Evolutionary conservation across 2,329 filamentous ascomycete species (phyloP).

Genomic region (Celoporthe dispersa): DNA sequence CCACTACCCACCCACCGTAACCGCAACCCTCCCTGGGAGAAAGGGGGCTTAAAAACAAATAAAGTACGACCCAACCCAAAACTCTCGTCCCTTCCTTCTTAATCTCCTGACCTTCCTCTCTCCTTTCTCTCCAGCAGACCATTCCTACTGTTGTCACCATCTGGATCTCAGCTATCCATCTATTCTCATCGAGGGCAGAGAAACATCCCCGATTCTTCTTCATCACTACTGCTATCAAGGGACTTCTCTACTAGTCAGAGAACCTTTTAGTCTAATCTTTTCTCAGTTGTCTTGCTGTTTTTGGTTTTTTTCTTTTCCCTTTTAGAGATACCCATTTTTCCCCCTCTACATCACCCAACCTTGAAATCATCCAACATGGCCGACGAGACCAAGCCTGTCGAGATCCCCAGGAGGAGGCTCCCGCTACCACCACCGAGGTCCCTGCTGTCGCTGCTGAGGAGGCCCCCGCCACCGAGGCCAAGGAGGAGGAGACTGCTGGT

Average conservation of each 20-base stretch:
- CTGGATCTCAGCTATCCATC: constrained; percentile 15
- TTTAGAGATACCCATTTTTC: constrained; percentile 55
- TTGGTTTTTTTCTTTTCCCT: constrained; percentile 37
- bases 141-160: constrained; percentile 22
- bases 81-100: constrained; percentile 27
- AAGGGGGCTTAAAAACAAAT: constrained; percentile 26
- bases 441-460: constrained; percentile 37
- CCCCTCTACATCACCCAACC: constrained; percentile 26
- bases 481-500: constrained; percentile 28
- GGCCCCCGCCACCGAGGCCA: constrained; percentile 32
- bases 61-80: constrained; percentile 31
- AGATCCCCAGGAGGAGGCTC: constrained; percentile 58
- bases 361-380: constrained; percentile 62
- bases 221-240: constrained; percentile 10
- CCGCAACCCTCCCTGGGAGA: constrained; percentile 17
- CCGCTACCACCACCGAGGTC: constrained; percentile 33
- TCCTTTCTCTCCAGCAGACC: constrained; percentile 16
- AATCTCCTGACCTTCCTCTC: constrained; percentile 21
- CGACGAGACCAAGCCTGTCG: constrained; percentile 73
- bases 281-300: constrained; percentile 27
- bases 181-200: constrained; percentile 10
- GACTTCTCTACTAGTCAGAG: not conserved
- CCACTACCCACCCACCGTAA: not conserved
- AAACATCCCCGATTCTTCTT: constrained; percentile 11
- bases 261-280: constrained; percentile 15